Conservation (phyloP, 306 rosid species). For the Ormosia semicastrata region DNA sequence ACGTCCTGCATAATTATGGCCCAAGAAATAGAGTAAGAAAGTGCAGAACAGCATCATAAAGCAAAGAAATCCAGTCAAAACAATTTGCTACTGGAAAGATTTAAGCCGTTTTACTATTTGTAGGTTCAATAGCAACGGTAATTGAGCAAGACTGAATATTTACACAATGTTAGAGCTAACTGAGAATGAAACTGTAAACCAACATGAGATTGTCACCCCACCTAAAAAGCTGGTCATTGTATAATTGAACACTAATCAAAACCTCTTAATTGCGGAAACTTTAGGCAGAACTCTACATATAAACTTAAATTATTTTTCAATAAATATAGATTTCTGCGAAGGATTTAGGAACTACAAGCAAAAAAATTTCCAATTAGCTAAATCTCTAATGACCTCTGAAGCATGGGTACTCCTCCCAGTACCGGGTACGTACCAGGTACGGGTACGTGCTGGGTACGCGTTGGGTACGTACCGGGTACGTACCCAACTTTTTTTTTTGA, state of each 20-base stretch:
- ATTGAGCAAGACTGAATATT: conserved; percentile 12
- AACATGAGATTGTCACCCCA: neutral
- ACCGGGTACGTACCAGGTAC: too few relatives aligned
- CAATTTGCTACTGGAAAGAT: neutral
- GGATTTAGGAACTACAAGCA: neutral
- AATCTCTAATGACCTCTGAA: neutral
- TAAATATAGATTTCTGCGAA: neutral
- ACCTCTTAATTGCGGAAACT: neutral
- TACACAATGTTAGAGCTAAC: neutral
- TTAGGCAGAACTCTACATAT: neutral
- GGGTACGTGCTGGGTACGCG: too few relatives aligned
- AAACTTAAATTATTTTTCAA: neutral
- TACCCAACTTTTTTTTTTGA: too few relatives aligned
- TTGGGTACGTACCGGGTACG: too few relatives aligned
- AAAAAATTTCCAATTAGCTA: neutral
- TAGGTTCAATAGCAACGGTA: neutral
- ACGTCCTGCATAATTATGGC: conserved; percentile 69
- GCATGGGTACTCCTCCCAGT: too few relatives aligned
- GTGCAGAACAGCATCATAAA: conserved; percentile 5
- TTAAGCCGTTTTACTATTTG: neutral
- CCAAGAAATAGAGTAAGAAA: conserved; percentile 18
- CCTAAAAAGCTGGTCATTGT: neutral
- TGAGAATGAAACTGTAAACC: neutral
- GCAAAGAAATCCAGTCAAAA: neutral
- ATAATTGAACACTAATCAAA: neutral